phyloP scores from a whole-genome alignment of 805 yeast genomes.

The Peterozyma xylosa region DNA sequence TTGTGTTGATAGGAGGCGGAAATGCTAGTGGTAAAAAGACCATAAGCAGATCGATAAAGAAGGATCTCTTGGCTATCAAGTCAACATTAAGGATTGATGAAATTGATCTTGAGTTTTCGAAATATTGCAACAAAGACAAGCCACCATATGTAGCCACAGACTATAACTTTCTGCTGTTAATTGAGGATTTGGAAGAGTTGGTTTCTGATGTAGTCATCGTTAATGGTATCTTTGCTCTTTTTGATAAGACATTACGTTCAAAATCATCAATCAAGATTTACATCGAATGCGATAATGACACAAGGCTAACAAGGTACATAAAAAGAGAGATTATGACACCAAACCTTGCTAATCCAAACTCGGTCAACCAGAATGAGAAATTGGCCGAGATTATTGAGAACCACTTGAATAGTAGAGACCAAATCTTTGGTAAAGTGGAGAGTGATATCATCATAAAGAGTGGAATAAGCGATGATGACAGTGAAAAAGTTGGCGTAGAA shows the following conservation, averaged over 20 bases:
- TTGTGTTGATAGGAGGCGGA: constrained; percentile 24
- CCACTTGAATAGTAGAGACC: constrained; percentile 6
- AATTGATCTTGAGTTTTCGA: constrained; percentile 18
- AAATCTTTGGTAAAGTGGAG: constrained; percentile 6
- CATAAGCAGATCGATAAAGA: constrained; percentile 21
- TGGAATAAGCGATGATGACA: constrained; percentile 3
- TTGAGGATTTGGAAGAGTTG: constrained; percentile 8
- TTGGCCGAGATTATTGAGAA: constrained; percentile 1
- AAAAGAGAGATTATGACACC: constrained; percentile 21
- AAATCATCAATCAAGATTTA: constrained; percentile 63
- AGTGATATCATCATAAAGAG: constrained; percentile 7
- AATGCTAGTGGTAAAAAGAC: constrained; percentile 25
- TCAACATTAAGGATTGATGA: constrained; percentile 10
- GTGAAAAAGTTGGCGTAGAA: constrained; percentile 5
- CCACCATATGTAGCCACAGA: constrained; percentile 35
- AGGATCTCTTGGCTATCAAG: constrained; percentile 13
- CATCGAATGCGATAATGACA: constrained; percentile 80
- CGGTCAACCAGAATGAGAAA: neutral
- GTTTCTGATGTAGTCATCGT: constrained; percentile 36
- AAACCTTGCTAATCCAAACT: neutral
- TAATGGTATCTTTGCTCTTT: constrained; percentile 77
- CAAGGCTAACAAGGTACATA: constrained; percentile 76
- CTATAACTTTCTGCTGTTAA: constrained; percentile 18
- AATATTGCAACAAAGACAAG: constrained; percentile 7
- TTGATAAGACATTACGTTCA: constrained; percentile 46